phyloP scores from a whole-genome alignment of 2,329 filamentous ascomycete genomes.

The Sporothrix luriei region DNA sequence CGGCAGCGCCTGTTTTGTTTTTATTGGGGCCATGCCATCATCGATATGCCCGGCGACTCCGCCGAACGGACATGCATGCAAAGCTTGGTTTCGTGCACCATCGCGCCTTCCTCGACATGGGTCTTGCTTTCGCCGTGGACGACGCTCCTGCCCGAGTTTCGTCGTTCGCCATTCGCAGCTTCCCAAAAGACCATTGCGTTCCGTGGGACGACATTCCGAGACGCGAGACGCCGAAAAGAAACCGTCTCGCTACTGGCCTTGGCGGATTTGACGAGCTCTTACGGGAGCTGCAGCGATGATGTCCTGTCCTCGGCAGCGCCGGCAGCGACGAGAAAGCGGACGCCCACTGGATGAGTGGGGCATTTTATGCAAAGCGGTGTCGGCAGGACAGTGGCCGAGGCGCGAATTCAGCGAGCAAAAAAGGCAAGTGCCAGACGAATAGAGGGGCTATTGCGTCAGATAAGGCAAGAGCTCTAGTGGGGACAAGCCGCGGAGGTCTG shows the following conservation, averaged over 20 bases:
- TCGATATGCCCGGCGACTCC: constrained; percentile 23
- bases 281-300: constrained; percentile 20
- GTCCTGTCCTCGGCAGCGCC: constrained; percentile 17
- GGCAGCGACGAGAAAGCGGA: background rate
- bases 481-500: background rate
- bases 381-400: constrained; percentile 11
- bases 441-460: constrained; percentile 20
- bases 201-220: background rate
- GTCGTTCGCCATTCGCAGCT: constrained; percentile 7
- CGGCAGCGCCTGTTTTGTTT: background rate
- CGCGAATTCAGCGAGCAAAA: constrained; percentile 16
- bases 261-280: background rate
- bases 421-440: background rate
- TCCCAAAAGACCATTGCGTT: background rate
- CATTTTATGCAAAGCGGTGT: background rate
- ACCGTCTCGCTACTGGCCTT: background rate
- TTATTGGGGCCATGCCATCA: constrained; percentile 13
- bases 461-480: constrained; percentile 21
- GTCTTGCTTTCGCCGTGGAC: background rate
- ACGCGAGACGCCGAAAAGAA: constrained; percentile 23
- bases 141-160: background rate
- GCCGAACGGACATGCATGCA: background rate
- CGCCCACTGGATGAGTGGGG: background rate
- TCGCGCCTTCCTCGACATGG: background rate
- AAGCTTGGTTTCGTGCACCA: constrained; percentile 8